phyloP scores from a whole-genome alignment of 352 stramenopile genomes.

The Pythium aquatile region DNA sequence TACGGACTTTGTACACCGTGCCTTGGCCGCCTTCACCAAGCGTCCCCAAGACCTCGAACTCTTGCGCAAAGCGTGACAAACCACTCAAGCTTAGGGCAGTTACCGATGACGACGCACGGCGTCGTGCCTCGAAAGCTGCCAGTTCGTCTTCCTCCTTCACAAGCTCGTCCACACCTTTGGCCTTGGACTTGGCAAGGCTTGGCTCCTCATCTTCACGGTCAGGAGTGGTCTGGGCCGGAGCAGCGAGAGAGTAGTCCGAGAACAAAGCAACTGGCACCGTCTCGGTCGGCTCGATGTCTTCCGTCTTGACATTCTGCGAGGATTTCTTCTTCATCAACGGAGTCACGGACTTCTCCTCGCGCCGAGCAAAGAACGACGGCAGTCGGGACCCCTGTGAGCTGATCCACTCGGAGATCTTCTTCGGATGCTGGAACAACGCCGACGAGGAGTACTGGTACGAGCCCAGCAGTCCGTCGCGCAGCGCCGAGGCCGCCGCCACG shows the following conservation, averaged over 20 bases:
- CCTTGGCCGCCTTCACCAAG: slow-evolving; percentile 75
- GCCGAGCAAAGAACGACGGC: slow-evolving; percentile 21
- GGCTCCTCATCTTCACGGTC: slow-evolving; percentile 1
- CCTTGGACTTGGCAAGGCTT: neutral
- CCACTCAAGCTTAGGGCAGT: slow-evolving; percentile 11
- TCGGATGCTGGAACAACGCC: slow-evolving; percentile 37
- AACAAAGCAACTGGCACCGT: slow-evolving; percentile 18
- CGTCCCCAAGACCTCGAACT: slow-evolving; percentile 67
- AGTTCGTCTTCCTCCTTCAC: slow-evolving; percentile 15
- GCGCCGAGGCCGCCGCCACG: slow-evolving; percentile 8
- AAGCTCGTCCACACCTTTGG: slow-evolving; percentile 13
- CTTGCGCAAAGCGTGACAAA: slow-evolving; percentile 55
- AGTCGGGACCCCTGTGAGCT: slow-evolving; percentile 33
- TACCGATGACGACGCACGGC: slow-evolving; percentile 9
- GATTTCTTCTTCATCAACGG: slow-evolving; percentile 11
- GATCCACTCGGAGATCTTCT: slow-evolving; percentile 56
- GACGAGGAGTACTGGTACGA: slow-evolving; percentile 32
- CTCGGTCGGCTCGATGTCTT: slow-evolving; percentile 17
- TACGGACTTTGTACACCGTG: slow-evolving; percentile 72
- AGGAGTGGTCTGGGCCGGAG: neutral
- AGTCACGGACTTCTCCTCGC: slow-evolving; percentile 19
- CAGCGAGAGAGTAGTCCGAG: slow-evolving; percentile 17
- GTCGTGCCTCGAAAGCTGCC: neutral
- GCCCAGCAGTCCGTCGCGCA: slow-evolving; percentile 21
- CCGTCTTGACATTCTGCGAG: slow-evolving; percentile 10